A percentile compares a stretch with the other conserved stretches of the same genome.
phyloP scores from a whole-genome alignment of 2,329 filamentous ascomycete genomes.

The Beauveria rudraprayagi region DNA sequence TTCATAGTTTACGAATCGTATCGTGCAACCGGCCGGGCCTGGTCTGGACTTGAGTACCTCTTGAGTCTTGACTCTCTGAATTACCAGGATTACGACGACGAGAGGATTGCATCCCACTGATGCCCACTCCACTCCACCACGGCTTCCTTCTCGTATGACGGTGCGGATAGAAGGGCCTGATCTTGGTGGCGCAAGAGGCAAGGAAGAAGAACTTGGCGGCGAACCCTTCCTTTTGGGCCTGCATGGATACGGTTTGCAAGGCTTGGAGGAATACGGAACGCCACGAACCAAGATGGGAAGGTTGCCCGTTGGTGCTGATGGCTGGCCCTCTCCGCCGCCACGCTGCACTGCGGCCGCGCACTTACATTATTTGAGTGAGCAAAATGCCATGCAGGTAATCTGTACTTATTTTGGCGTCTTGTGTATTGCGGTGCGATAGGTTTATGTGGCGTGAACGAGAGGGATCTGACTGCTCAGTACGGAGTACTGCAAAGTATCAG shows the following conservation, averaged over 20 bases:
- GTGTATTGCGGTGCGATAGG: neutral
- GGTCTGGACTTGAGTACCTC: neutral
- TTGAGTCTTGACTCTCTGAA: too few relatives aligned
- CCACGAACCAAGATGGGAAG: conserved; percentile 4
- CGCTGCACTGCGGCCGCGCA: neutral
- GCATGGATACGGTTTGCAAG: neutral
- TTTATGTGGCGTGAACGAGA: neutral
- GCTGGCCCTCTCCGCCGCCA: neutral
- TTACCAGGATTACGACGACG: neutral
- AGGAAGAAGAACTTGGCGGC: neutral
- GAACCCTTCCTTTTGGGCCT: neutral
- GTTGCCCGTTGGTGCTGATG: conserved; percentile 7
- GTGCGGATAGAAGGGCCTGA: neutral
- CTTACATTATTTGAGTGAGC: neutral
- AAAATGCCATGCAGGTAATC: neutral
- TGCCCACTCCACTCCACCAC: neutral
- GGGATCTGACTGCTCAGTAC: neutral
- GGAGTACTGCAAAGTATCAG: neutral
- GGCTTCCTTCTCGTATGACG: conserved; percentile 1
- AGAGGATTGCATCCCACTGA: neutral
- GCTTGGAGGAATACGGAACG: conserved; percentile 1
- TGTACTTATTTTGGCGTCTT: neutral
- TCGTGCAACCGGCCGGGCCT: neutral
- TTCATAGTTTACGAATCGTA: neutral
- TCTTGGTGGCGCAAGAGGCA: conserved; percentile 6